Percentiles rank a stretch among this genome's conserved stretches.
Evolutionary conservation across 768 basidiomycete genomes (phyloP).

Genomic region (Auriculariales sp.): DNA sequence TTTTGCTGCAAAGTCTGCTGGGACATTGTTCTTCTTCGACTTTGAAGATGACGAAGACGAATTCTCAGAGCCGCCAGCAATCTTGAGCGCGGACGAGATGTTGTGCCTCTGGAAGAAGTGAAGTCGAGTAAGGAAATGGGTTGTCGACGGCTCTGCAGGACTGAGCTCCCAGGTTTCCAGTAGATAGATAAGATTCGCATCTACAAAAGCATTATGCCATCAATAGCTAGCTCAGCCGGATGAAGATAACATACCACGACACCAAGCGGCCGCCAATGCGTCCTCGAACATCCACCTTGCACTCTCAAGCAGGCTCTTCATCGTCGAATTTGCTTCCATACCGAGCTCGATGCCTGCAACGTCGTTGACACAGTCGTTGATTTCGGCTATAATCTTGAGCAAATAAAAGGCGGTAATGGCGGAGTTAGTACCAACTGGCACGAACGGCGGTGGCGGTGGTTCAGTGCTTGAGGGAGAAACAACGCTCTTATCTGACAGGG

Average conservation of each 20-base stretch:
- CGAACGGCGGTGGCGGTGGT: conserved; percentile 28
- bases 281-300: conserved; percentile 83
- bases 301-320: conserved; percentile 67
- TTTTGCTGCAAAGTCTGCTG: conserved; percentile 51
- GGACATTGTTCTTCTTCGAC: conserved; percentile 46
- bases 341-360: conserved; percentile 67
- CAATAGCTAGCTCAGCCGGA: no score
- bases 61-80: conserved; percentile 64
- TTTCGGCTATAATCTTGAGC: conserved; percentile 64
- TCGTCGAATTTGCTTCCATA: conserved; percentile 47
- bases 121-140: conserved; percentile 61
- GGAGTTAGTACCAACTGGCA: conserved; percentile 68
- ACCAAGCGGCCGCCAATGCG: conserved; percentile 63
- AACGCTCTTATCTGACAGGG: conserved; percentile 62
- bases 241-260: conserved; percentile 59
- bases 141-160: conserved; percentile 45
- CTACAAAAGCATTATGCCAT: no score
- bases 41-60: conserved; percentile 33
- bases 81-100: conserved; percentile 59
- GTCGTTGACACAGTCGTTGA: conserved; percentile 78
- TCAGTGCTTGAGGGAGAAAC: conserved; percentile 33
- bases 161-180: conserved; percentile 78
- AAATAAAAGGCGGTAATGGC: conserved; percentile 74
- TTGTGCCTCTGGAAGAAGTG: conserved; percentile 71
- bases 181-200: conserved; percentile 67